These are phyloP conservation scores for Gentiana straminea DNA, from an alignment of 257 asterid species.

Conservation along the genomic window DNA sequence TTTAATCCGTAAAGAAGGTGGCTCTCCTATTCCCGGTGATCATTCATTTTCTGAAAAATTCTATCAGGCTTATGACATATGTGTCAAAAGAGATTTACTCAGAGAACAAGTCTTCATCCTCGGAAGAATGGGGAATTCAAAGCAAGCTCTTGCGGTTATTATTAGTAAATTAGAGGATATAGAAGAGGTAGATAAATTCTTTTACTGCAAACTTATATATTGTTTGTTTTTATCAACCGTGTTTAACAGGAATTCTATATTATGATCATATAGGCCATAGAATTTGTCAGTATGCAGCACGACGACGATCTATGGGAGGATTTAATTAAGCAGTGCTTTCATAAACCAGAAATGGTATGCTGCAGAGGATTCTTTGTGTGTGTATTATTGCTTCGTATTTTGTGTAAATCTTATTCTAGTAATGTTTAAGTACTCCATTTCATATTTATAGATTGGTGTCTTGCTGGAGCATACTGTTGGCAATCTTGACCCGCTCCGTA, in stretches of 20 bases:
- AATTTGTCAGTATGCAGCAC: conserved; percentile 87
- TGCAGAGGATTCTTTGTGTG: conserved; percentile 2
- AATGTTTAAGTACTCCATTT: neutral
- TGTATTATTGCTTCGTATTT: neutral
- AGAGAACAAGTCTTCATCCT: conserved; percentile 92
- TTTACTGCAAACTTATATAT: conserved; percentile 7
- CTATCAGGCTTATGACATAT: conserved; percentile 85
- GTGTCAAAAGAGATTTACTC: conserved; percentile 57
- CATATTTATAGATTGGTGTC: conserved; percentile 66
- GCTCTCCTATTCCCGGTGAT: neutral
- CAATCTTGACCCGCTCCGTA: conserved; percentile 94
- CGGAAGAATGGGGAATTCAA: conserved; percentile 97
- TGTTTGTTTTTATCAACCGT: conserved; percentile 13
- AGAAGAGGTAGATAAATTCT: conserved; percentile 56
- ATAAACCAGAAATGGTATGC: conserved; percentile 96
- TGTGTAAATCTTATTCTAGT: neutral
- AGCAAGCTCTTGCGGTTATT: conserved; percentile 85
- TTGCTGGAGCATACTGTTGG: conserved; percentile 98
- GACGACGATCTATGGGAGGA: conserved; percentile 99
- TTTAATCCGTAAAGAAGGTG: neutral
- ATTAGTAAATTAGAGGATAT: conserved; percentile 82
- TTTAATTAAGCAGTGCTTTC: conserved; percentile 73
- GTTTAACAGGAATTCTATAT: conserved; percentile 7
- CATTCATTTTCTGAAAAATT: conserved; percentile 14
- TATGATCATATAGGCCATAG: conserved; percentile 73